Evolutionary conservation across 2,329 filamentous ascomycete genomes (phyloP), one percentile per base, ranked within the genome.

Genomic region (Colletotrichum gigasporum): DNA sequence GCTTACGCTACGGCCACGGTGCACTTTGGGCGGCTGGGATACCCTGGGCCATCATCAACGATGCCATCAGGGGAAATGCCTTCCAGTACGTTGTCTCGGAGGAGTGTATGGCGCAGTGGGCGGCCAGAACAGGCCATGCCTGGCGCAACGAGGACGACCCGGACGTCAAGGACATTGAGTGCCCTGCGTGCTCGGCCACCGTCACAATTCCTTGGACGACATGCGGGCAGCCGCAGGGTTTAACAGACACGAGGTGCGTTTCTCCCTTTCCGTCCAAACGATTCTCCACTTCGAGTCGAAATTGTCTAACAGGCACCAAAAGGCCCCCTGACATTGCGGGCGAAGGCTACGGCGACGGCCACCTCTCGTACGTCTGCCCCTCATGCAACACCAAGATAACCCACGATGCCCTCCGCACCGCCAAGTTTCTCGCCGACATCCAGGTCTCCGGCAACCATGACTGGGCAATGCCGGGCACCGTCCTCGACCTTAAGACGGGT

Each of bases 21-120:
- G 80, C 86, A 69, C 72, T 83, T 9, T 92, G 89, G 87, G 78
- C 80, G 3, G 80, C 81, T 0, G 83, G 84, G 0, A 80, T 93
- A 63, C 91, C 90, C 0, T 92, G 89, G 89, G 67, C 80, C n/a
- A 72, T 80, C 0, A 74, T 89, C 45, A 83, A 86, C 53, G 70
- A 75, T 2, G 82, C 79, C 10, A 88, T 91, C 53, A 80, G 89
- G 63, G 76, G 80, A 2, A 4, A 20, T 8, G 10, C 76, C 6
- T 87, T 90, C 69, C 81, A 81, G 50, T 91, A 87, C 69, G 74
- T 74, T 2, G 76, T 83, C 2, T 75, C 79, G 0, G 69, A 76
- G 1, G 72, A 73, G 3, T 81, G 83, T 8, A 77, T 77, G 30
- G 68, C 69, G 0, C 68, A 69, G 6, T 91, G 88, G 75, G 74